Evolutionary conservation across 2,329 filamentous ascomycete species (phyloP), one percentile per base, ranked within the genome.

Genomic region (Hymenoscyphus salicellus): DNA sequence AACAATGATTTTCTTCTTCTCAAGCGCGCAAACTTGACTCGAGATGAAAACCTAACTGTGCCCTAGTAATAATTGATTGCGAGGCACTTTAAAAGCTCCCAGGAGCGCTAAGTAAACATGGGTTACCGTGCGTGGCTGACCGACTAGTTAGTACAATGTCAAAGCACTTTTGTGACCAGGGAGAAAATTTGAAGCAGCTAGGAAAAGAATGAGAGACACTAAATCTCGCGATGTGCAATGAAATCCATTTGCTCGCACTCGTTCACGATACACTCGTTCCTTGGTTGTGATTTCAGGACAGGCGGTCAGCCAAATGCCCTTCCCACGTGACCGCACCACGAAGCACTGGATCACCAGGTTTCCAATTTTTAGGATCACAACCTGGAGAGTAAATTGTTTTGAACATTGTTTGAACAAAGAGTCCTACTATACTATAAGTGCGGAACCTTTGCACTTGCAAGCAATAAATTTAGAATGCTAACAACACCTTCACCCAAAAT

Each of bases 401-500:
- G 46, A 52, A 26, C 10, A 26, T 26, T 26, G 20, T 26, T 23
- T 26, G 10, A 20, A 52, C 11, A 52, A 26, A 26, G 10, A 26
- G 3, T 14, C 46, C 11, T 26, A 8, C 23, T 23, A 52, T 11
- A 26, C 57, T 70, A 74, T 64, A 92, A 78, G 81, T 95, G 92
- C 60, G 92, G 90, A 63, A 96, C 90, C 3, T 82, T 79, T 10
- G 88, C 80, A 75, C 90, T 93, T 63, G 96, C 92, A 73, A 99
- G 80, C 8, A 90, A 79, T 63, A 99, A 78, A 75, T 97, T 98
- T 30, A 95, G 84, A 72, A 99, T 97, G 74, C 93, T 97, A 68
- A 97, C 80, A 69, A 98, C 86, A 0, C 94, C 94, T 76, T 98
- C 94, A 0, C 94, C 93, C 7, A 99, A 81, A 68, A 99, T 97